A percentile compares a stretch with the other conserved stretches of the same genome.
Evolutionary conservation across 345 rosid genomes (phyloP).

Genomic region (Ricinus communis): DNA sequence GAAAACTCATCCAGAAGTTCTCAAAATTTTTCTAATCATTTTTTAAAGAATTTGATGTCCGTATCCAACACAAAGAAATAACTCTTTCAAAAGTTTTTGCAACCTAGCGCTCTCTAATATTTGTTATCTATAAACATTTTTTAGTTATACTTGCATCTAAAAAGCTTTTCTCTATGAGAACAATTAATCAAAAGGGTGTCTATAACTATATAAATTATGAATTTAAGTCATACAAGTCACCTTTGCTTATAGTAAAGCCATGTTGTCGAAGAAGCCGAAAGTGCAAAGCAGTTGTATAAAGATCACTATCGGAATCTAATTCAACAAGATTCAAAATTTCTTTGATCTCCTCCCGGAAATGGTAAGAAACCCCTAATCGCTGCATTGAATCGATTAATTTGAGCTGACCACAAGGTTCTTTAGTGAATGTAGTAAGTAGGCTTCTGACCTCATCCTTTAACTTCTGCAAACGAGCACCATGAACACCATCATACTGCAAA

Average conservation of each 20-base stretch:
- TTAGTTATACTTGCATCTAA: no score
- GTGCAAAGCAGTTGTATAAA: conserved; percentile 7
- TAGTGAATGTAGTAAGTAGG: neutral
- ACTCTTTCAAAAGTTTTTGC: no score
- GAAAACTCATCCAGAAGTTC: no score
- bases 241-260: conserved; percentile 8
- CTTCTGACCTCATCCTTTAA: conserved; percentile 12
- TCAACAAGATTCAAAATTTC: neutral
- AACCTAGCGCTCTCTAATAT: no score
- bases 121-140: no score
- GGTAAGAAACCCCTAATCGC: conserved; percentile 18
- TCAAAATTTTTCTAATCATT: no score
- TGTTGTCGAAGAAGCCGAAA: conserved; percentile 20
- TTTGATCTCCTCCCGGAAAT: conserved; percentile 19
- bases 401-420: neutral
- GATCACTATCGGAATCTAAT: neutral
- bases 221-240: no score
- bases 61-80: no score
- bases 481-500: conserved; percentile 15
- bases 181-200: no score
- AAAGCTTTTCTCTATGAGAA: no score
- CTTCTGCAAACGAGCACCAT: neutral
- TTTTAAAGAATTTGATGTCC: no score
- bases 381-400: conserved; percentile 16
- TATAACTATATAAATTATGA: no score